Percentiles rank a stretch among this genome's conserved stretches.
Conservation (phyloP, 768 basidiomycete species). For the Pisolithus sp. region DNA sequence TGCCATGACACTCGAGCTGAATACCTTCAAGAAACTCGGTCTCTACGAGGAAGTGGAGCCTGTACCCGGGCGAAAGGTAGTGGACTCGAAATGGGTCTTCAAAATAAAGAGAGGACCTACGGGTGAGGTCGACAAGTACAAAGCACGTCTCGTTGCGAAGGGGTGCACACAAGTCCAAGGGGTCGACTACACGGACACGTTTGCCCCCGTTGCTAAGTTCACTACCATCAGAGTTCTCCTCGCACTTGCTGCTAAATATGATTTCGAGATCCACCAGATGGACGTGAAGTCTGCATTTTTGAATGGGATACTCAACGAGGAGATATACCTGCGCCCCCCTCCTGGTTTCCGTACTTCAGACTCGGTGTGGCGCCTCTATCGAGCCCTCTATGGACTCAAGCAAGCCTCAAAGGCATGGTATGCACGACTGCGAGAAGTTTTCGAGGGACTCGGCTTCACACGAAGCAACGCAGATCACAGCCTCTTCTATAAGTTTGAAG, state of each 20-base stretch:
- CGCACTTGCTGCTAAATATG: conserved; percentile 1
- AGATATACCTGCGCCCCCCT: conserved; percentile 24
- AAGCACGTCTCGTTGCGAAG: conserved; percentile 35
- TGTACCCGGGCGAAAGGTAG: background rate
- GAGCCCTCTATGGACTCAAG: conserved; percentile 2
- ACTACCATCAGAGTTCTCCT: conserved; percentile 17
- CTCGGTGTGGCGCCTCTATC: background rate
- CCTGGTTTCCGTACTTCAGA: background rate
- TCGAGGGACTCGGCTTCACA: background rate
- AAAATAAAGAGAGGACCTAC: conserved; percentile 2
- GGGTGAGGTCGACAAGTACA: conserved; percentile 28
- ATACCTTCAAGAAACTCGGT: background rate
- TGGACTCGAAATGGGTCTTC: background rate
- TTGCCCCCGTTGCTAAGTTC: conserved; percentile 19
- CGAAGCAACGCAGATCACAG: background rate
- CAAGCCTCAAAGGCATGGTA: conserved; percentile 1
- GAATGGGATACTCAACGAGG: conserved; percentile 11
- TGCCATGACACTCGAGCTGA: background rate
- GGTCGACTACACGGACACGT: conserved; percentile 30
- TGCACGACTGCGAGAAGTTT: no score
- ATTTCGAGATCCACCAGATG: conserved; percentile 15
- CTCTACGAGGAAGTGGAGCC: conserved; percentile 1
- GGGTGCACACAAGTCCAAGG: conserved; percentile 29
- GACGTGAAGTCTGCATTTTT: conserved; percentile 26
- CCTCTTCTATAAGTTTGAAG: background rate